Base-by-base conservation (phyloP, 1,284 basidiomycete genomes). In the Stereum hirsutum region DNA sequence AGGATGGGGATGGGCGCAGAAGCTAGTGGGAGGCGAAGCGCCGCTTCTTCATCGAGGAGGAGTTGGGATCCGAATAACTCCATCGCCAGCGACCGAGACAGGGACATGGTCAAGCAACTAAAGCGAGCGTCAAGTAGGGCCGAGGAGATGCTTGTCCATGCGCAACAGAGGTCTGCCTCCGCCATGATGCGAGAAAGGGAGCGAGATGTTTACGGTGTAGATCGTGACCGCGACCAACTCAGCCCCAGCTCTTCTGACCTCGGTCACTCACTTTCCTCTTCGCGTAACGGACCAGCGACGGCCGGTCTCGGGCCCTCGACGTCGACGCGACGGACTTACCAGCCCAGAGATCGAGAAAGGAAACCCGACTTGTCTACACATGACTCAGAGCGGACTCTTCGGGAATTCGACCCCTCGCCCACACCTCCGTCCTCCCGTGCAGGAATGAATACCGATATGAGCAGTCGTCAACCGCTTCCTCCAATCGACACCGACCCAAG, bases 61-160 rank as follows among this genome's bases (percentile, higher is more conserved):
- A 81, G 80, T 51, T 79, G 73, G 75, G 78, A 82, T 39, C 64
- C 62, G 19, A n/a, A n/a, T n/a, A n/a, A n/a, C n/a, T n/a, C n/a
- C n/a, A n/a, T n/a, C n/a, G n/a, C n/a, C n/a, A n/a, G 49, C 56
- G 42, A 45, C 41, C 46, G 45, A 28, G 46, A 47, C 20, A 41
- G 14, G 15, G 27, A 41, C 6, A 19, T n/a, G 11, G 41, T 35
- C 11, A 42, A 24, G 15, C 54, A 55, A 4, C 27, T 57, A 17
- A 46, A 52, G 26, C 41, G 56, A 23, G 39, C 58, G 27, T 49
- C 59, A 2, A 59, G 56, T 44, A 46, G 56, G 17, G 50, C 56
- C 19, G 50, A 57, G 33, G 49, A 46, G 23, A 36, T 43, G 2
- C 36, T 39, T 8, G 38, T 43, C n/a, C n/a, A n/a, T n/a, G n/a